Evolutionary conservation across 768 basidiomycete genomes (phyloP), one percentile per base, ranked within the genome.

Genomic region (Trametes sanguinea): DNA sequence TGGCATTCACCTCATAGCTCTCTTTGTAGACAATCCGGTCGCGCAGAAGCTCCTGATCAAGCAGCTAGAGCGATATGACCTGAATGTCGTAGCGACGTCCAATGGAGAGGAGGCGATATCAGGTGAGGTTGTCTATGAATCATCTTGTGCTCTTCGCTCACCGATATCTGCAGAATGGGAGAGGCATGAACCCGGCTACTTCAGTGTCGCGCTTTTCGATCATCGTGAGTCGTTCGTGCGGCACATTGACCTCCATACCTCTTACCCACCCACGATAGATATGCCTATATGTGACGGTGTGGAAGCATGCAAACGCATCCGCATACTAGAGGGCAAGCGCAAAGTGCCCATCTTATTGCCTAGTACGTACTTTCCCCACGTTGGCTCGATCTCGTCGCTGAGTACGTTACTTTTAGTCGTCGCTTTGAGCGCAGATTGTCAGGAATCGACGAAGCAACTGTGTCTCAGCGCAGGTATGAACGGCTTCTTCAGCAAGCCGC

Each of bases 381-480:
- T 8, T 13, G 22, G 22, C 2, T 13, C 14, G 32, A 9, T 17
- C 10, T 27, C 14, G 10, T 50, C 11, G 22, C 27, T 30, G 30
- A 42, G 14, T 29, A 11, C 2, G 10, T 3, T 33, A 42, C 2
- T 27, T 9, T 6, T 61, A 89, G 88, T 91, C 54, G 81, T 89
- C 40, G 89, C 88, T 2, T 73, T 91, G 53, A 88, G 87, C 68
- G 89, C 88, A 2, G 89, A 91, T 71, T 88, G 86, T 65, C 88
- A 90, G 73, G 87, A 88, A 53, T 88, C 87, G 4, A 89, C 89
- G 1, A 89, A 89, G 67, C 82, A 85, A 69, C 78, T 89, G 9
- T 91, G 89, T 66, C 72, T 90, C n/a, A 89, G 86, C 64, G 86
- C 87, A 3, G 89, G 89, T 9, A 91, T 91, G 89, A 88, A 89